Evolutionary conservation across 179 eudicot species (phyloP), one percentile per base, ranked within the genome.

Genomic region (Silene coronaria): DNA sequence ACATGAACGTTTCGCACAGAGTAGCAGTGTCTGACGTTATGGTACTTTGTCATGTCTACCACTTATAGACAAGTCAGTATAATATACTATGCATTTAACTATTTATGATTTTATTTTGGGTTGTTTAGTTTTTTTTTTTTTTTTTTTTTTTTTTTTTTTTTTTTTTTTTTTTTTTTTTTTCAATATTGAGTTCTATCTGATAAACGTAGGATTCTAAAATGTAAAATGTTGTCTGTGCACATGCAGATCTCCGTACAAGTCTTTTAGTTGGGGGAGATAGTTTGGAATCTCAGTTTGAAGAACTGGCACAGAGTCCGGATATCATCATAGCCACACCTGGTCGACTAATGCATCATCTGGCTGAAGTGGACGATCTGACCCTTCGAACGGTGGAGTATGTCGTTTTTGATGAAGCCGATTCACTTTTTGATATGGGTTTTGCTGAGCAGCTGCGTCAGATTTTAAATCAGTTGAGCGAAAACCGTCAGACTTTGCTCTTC

Each of bases 371-470:
- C 19, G 99, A 93, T 77, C 85, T 93, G 93, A 88, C 97, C 6
- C 84, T 96, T 80, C 87, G 93, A 10, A 82, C 91, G 0, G 96
- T 96, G 71, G 97, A 96, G 77, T 96, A 91, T 80, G 86, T 93
- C n/a, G 99, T 95, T 57, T 95, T 95, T 78, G 99, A 95, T 87
- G 99, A 95, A 87, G 99, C 99, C 72, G 99, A 95, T 82, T 84
- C 84, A 67, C 85, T 95, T 42, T 95, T 95, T 79, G 89, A 86
- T 79, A 91, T 91, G 97, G 99, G 99, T 26, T 95, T 92, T 93
- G 93, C 97, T 36, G 97, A 93, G 78, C 99, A 95, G 61, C 80
- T 95, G 84, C 96, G 89, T 74, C 74, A 78, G 65, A 93, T 95
- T 74, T 84, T 95, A n/a, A 28, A 78, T 19, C 88, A 91, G 80